Evolutionary conservation across 768 basidiomycete species (phyloP), one percentile per base, ranked within the genome.

Genomic region (Auriculariales sp.): DNA sequence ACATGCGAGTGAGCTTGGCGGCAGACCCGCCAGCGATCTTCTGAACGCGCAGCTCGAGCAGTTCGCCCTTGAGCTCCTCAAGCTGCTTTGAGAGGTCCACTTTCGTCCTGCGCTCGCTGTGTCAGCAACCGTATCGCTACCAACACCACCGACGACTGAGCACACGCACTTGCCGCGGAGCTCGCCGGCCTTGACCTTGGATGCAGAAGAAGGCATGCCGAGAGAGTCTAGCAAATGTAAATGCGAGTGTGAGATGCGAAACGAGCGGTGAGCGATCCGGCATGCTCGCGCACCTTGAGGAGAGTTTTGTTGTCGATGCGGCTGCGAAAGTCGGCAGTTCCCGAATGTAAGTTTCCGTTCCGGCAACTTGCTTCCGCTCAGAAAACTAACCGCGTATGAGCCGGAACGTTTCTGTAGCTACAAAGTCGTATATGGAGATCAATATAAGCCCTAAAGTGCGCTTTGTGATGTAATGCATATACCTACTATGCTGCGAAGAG

Each of bases 1-100:
- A 99, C 95, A 99, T 98, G 75, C 87, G 91, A 61, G 89, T 93
- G 59, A 99, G 77, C 72, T 98, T 98, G 51, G 89, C 81, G 52
- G 93, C 83, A 58, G 89, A 87, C 29, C 92, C 91, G 62, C 92
- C 92, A 54, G 90, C 87, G 62, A 94, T 89, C 79, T 97, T 97
- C 77, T 95, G 91, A 55, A 99, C 95, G 61, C 94, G 83, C 68
- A 99, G 78, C 62, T 75, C 73, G 55, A 89, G 75, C 60, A 98
- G 86, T 79, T 99, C 95, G 53, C 72, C 79, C 83, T 92, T 97
- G 71, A 99, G 78, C 69, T 98, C 95, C 47, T 67, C 66, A 54
- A 98, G 79, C 69, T 95, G 90, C 70, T 93, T 93, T 57, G 79
- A 70, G 74, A 98, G 82, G 78, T 97, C 94, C 72, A 82, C 87